These are phyloP conservation scores for Daedaleopsis sinensis DNA, from an alignment of 768 basidiomycete genomes.

Conservation along the genomic window DNA sequence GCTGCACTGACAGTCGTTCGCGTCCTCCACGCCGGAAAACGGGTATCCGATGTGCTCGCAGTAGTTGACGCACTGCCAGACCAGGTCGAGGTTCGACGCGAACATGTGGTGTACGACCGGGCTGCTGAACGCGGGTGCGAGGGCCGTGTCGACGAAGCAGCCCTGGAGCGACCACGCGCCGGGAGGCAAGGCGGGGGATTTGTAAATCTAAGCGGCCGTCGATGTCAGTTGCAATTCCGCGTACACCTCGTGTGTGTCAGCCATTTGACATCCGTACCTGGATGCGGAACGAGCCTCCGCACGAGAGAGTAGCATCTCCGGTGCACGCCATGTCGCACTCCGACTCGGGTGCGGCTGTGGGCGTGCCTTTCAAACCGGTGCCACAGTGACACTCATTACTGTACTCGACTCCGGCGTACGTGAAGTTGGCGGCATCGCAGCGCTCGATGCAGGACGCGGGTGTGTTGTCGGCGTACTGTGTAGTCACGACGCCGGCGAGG, in stretches of 20 bases:
- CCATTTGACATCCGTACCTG: constrained; percentile 8
- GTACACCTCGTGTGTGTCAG: neutral
- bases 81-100: constrained; percentile 12
- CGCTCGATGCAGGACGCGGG: constrained; percentile 16
- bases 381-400: constrained; percentile 22
- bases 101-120: constrained; percentile 12
- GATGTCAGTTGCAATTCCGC: neutral
- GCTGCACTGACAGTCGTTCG: constrained; percentile 20
- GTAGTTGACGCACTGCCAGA: constrained; percentile 13
- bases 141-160: constrained; percentile 20
- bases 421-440: constrained; percentile 18
- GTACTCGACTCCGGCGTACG: constrained; percentile 21
- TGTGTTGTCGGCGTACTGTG: constrained; percentile 17
- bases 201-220: constrained; percentile 13
- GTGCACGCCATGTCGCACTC: constrained; percentile 26
- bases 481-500: constrained; percentile 20
- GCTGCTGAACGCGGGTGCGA: constrained; percentile 9
- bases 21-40: constrained; percentile 18
- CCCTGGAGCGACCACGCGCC: constrained; percentile 12
- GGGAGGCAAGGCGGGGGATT: constrained; percentile 12
- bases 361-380: constrained; percentile 12
- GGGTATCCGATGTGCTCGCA: constrained; percentile 12
- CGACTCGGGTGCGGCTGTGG: constrained; percentile 9
- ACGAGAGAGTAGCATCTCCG: constrained; percentile 13
- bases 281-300: constrained; percentile 24